Conservation (phyloP, 2,329 filamentous ascomycete genomes). For the Xylaria sp. region DNA sequence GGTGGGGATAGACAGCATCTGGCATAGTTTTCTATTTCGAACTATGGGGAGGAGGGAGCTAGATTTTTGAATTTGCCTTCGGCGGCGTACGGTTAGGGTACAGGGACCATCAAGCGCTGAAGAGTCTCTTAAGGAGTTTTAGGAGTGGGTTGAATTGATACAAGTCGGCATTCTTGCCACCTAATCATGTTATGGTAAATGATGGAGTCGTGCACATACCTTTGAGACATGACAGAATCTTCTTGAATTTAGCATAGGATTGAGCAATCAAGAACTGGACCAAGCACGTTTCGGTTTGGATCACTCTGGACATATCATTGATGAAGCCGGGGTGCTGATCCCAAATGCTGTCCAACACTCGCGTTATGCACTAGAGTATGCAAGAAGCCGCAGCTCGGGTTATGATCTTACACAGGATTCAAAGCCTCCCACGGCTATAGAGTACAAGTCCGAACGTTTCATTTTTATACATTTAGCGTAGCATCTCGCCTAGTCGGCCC, state of each 20-base stretch:
- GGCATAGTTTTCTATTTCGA: slow-evolving; percentile 13
- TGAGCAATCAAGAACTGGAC: background rate
- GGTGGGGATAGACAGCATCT: slow-evolving; percentile 20
- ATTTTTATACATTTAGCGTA: slow-evolving; percentile 12
- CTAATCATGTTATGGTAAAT: background rate
- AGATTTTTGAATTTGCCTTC: slow-evolving; percentile 14
- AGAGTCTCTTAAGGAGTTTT: slow-evolving; percentile 57
- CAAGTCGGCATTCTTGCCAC: background rate
- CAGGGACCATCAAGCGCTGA: slow-evolving; percentile 68
- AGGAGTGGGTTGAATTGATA: slow-evolving; percentile 13
- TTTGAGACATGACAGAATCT: background rate
- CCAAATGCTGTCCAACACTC: background rate
- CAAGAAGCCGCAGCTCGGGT: background rate
- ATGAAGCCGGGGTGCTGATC: background rate
- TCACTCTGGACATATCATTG: background rate
- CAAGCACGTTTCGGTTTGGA: background rate
- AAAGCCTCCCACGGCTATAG: background rate
- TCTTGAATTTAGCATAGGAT: background rate
- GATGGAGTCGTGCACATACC: background rate
- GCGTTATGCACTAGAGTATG: slow-evolving; percentile 1
- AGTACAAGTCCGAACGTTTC: background rate
- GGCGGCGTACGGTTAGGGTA: slow-evolving; percentile 46
- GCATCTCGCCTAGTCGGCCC: slow-evolving; percentile 53
- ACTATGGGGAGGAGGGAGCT: background rate
- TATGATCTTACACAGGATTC: slow-evolving; percentile 15